Evolutionary conservation across 768 basidiomycete genomes (phyloP).

Genomic region (Pisolithus albus): DNA sequence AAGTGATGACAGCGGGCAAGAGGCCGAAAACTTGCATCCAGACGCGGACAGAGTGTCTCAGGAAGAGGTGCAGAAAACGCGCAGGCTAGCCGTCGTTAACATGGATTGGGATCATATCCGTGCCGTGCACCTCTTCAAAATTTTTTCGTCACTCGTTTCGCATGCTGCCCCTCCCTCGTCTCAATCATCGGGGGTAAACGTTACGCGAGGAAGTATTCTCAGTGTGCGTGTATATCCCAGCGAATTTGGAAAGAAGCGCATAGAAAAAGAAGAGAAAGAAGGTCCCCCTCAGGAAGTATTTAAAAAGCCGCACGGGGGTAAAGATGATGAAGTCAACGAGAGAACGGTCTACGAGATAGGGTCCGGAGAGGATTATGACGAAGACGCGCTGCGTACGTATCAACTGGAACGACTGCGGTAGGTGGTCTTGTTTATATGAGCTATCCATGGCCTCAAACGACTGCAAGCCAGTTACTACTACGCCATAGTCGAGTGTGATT

Average conservation of each 20-base stretch:
- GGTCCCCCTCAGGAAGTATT: slow-evolving; percentile 88
- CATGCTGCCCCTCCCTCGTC: slow-evolving; percentile 40
- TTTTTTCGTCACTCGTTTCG: slow-evolving; percentile 82
- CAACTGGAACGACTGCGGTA: slow-evolving; percentile 90
- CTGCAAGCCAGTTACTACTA: slow-evolving; percentile 75
- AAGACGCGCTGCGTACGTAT: slow-evolving; percentile 81
- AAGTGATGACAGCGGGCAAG: slow-evolving; percentile 28
- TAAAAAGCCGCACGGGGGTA: slow-evolving; percentile 32
- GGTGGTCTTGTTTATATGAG: slow-evolving; percentile 17
- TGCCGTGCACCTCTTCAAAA: slow-evolving; percentile 84
- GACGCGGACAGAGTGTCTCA: slow-evolving; percentile 35
- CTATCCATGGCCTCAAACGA: slow-evolving; percentile 1
- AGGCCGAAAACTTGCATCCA: slow-evolving; percentile 34
- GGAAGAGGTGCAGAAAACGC: slow-evolving; percentile 41
- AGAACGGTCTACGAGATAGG: slow-evolving; percentile 60
- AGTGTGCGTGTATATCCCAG: slow-evolving; percentile 14
- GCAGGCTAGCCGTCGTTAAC: slow-evolving; percentile 84
- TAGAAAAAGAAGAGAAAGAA: slow-evolving; percentile 65
- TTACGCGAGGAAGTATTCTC: slow-evolving; percentile 9
- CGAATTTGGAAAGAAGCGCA: slow-evolving; percentile 11
- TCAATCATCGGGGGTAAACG: slow-evolving; percentile 1
- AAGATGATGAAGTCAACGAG: slow-evolving; percentile 59
- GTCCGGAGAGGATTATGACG: slow-evolving; percentile 75
- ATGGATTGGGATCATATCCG: slow-evolving; percentile 97
- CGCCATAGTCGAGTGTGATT: slow-evolving; percentile 86